phyloP scores from a whole-genome alignment of 164 flowering plant genomes.

The Berberis vulgaris region DNA sequence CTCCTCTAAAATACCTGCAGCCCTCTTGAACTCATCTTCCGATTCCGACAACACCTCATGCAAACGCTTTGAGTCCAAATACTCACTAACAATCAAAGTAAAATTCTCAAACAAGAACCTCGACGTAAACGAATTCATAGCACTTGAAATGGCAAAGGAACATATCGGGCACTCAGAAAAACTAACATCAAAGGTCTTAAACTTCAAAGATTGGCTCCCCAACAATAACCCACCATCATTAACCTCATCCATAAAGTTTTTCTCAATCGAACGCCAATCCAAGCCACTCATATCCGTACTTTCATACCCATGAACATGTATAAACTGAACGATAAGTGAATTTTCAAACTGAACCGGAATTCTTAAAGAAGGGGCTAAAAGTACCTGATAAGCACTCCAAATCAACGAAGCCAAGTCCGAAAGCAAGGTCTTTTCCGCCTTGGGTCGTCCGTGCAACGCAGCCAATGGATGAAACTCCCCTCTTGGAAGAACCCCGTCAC shows the following conservation, averaged over 20 bases:
- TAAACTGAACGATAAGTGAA: slow-evolving; percentile 60
- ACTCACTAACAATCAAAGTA: slow-evolving; percentile 91
- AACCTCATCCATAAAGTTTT: slow-evolving; percentile 66
- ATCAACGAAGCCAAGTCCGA: slow-evolving; percentile 78
- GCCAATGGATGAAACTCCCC: slow-evolving; percentile 92
- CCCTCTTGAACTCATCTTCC: slow-evolving; percentile 53
- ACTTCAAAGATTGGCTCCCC: slow-evolving; percentile 56
- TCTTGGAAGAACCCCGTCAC: slow-evolving; percentile 74
- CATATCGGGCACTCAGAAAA: slow-evolving; percentile 61
- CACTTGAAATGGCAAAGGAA: slow-evolving; percentile 59
- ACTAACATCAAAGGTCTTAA: slow-evolving; percentile 52
- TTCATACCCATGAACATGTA: slow-evolving; percentile 60
- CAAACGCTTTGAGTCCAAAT: slow-evolving; percentile 87
- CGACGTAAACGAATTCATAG: slow-evolving; percentile 75
- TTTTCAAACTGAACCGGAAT: slow-evolving; percentile 75
- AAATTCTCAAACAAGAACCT: slow-evolving; percentile 92
- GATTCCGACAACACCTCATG: slow-evolving; percentile 78
- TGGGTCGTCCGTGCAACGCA: slow-evolving; percentile 65
- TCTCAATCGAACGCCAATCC: slow-evolving; percentile 73
- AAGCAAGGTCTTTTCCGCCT: slow-evolving; percentile 65
- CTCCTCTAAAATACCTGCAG: slow-evolving; percentile 53
- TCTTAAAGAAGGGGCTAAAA: slow-evolving; percentile 80
- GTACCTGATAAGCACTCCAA: slow-evolving; percentile 87
- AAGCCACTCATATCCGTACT: slow-evolving; percentile 45
- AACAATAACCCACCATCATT: slow-evolving; percentile 54